Evolutionary conservation across 2,329 filamentous ascomycete species (phyloP).

Genomic region (Cordyceps tenuipes): DNA sequence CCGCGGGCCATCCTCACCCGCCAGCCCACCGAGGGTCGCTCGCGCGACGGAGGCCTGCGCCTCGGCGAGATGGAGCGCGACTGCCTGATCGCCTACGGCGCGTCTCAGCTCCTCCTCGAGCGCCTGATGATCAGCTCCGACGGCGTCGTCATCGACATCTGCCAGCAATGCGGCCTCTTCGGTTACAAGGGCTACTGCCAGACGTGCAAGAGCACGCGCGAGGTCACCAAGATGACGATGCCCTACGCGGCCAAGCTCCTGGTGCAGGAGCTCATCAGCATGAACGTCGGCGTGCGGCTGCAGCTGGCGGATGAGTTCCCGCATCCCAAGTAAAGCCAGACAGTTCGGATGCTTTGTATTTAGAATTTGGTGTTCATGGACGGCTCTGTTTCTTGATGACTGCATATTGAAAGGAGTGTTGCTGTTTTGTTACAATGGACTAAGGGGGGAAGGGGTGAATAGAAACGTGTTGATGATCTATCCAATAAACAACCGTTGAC

Average conservation of each 20-base stretch:
- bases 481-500: background rate
- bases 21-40: slow-evolving; percentile 93
- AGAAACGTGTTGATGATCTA: slow-evolving; percentile 1
- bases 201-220: slow-evolving; percentile 76
- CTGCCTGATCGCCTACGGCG: slow-evolving; percentile 94
- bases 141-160: slow-evolving; percentile 85
- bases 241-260: slow-evolving; percentile 95
- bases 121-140: slow-evolving; percentile 92
- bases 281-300: slow-evolving; percentile 94
- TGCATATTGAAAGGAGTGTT: slow-evolving; percentile 4
- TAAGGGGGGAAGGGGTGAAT: background rate
- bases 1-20: slow-evolving; percentile 87
- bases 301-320: slow-evolving; percentile 94
- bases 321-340: slow-evolving; percentile 35
- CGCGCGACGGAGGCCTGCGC: slow-evolving; percentile 81
- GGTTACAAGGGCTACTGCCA: slow-evolving; percentile 93
- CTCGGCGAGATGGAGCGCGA: slow-evolving; percentile 98
- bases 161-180: slow-evolving; percentile 89
- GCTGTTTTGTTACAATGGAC: background rate
- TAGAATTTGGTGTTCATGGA: background rate
- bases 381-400: background rate
- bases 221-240: slow-evolving; percentile 89
- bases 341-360: slow-evolving; percentile 6
- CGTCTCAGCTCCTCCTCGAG: slow-evolving; percentile 84
- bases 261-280: slow-evolving; percentile 91